Evolutionary conservation across 176 grass and related monocot genomes (phyloP).

Genomic region (Phragmites australis): DNA sequence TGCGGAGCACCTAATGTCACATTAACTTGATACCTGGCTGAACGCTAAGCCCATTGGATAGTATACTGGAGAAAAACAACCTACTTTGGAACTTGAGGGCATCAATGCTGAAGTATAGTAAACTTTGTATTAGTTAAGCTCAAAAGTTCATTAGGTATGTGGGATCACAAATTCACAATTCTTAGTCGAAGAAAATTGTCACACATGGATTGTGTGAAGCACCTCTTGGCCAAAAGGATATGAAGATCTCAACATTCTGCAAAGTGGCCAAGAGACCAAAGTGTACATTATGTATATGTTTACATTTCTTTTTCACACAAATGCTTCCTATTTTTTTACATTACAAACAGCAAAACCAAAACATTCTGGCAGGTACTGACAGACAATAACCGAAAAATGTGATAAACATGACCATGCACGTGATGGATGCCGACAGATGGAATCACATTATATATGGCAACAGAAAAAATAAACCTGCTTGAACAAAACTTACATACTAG

Average conservation of each 20-base stretch:
- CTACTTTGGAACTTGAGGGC: no score
- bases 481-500: conserved; percentile 86
- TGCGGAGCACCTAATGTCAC: conserved; percentile 15
- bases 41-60: conserved; percentile 4
- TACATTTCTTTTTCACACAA: conserved; percentile 10
- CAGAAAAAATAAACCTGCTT: conserved; percentile 31
- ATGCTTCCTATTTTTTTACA: not conserved
- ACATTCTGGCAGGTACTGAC: not conserved
- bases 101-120: not conserved
- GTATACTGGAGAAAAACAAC: no score
- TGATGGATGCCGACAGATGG: not conserved
- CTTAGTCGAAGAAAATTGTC: not conserved
- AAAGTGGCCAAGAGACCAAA: not conserved
- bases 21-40: not conserved
- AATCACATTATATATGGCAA: conserved; percentile 8
- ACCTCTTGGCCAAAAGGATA: conserved; percentile 6
- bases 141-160: not conserved
- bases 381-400: not conserved
- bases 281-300: not conserved
- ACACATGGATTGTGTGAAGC: not conserved
- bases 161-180: not conserved
- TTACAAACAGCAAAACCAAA: not conserved
- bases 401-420: not conserved
- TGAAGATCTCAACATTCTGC: not conserved
- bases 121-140: conserved; percentile 4